Conservation (phyloP, 148 eudicot genomes). For the Camellia sinensis region DNA sequence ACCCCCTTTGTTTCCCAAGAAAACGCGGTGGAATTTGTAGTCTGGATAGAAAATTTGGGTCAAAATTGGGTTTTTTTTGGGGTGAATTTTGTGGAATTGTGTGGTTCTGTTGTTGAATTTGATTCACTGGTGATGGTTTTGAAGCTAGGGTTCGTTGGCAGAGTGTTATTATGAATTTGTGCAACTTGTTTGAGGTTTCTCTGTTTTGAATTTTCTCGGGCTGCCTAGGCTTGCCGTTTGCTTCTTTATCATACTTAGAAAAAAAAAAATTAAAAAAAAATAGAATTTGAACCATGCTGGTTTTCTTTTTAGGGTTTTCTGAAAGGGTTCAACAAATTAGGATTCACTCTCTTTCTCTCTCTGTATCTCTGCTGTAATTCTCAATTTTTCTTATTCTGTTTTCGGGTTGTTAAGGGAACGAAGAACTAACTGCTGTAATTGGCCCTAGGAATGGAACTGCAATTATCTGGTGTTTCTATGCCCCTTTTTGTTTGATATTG, state of each 20-base stretch:
- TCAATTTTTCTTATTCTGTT: not conserved
- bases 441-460: not conserved
- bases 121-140: not conserved
- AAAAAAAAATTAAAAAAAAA: not conserved
- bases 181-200: not conserved
- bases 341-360: not conserved
- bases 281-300: not conserved
- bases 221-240: not conserved
- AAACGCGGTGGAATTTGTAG: not conserved
- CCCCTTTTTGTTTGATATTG: not conserved
- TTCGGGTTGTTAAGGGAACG: not conserved
- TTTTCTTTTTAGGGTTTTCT: conserved; percentile 2
- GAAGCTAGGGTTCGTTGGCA: not conserved
- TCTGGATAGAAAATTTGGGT: too few relatives aligned
- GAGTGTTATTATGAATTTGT: not conserved
- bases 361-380: too few relatives aligned
- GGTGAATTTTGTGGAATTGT: not conserved
- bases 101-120: conserved; percentile 4
- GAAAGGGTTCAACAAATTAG: not conserved
- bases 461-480: not conserved
- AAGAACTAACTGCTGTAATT: not conserved
- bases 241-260: not conserved
- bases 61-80: not conserved
- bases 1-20: not conserved
- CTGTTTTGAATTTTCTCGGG: not conserved